These are phyloP conservation scores for Populus simonii DNA, from an alignment of 345 rosid genomes.

Conservation along the genomic window DNA sequence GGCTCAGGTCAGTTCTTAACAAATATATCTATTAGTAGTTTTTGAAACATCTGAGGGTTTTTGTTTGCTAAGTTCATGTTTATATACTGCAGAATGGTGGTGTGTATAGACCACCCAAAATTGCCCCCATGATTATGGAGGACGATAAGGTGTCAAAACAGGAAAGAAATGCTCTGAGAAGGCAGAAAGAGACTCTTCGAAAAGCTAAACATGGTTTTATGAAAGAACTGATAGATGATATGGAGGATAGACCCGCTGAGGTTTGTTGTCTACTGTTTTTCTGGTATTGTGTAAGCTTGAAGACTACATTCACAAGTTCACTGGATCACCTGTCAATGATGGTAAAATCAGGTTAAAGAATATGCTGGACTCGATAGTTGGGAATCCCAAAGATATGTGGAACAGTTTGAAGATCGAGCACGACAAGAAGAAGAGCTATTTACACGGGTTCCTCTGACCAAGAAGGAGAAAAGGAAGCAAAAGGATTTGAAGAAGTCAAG, in stretches of 20 bases:
- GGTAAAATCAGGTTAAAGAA: slow-evolving; percentile 58
- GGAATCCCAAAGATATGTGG: slow-evolving; percentile 55
- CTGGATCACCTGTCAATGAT: slow-evolving; percentile 16
- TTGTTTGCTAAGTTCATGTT: slow-evolving; percentile 18
- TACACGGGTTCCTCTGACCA: slow-evolving; percentile 65
- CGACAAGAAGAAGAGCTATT: slow-evolving; percentile 76
- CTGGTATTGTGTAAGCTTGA: slow-evolving; percentile 2
- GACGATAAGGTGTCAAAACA: slow-evolving; percentile 71
- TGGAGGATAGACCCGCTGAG: slow-evolving; percentile 87
- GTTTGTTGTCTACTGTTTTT: slow-evolving; percentile 34
- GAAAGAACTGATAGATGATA: slow-evolving; percentile 68
- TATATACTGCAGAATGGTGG: slow-evolving; percentile 48
- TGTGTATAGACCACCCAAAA: slow-evolving; percentile 66
- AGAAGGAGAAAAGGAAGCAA: slow-evolving; percentile 62
- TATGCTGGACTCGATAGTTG: slow-evolving; percentile 59
- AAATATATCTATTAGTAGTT: neutral
- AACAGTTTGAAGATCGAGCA: slow-evolving; percentile 63
- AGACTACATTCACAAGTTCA: neutral
- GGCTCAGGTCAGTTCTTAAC: slow-evolving; percentile 34
- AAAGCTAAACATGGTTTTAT: slow-evolving; percentile 56
- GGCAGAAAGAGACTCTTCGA: slow-evolving; percentile 54
- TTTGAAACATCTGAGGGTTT: neutral
- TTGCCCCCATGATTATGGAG: slow-evolving; percentile 71
- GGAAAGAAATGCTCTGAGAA: slow-evolving; percentile 67
- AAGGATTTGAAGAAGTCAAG: slow-evolving; percentile 71